Evolutionary conservation across 441 rosid genomes (phyloP).

Genomic region (Corymbia citriodora): DNA sequence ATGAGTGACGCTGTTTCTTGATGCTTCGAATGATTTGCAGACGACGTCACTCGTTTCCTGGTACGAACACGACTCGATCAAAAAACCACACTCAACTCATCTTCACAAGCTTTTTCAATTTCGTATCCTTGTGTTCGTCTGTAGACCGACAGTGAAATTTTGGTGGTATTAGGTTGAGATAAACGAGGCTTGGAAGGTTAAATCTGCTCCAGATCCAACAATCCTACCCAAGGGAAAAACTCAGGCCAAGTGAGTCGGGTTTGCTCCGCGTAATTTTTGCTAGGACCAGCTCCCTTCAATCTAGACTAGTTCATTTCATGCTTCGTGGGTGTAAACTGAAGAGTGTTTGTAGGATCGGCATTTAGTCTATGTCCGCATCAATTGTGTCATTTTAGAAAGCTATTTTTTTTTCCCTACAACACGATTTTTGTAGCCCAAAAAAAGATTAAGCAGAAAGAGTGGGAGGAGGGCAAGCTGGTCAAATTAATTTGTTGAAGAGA

Average conservation of each 20-base stretch:
- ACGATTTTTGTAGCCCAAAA: background rate
- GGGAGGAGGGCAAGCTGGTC: background rate
- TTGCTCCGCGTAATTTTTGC: background rate
- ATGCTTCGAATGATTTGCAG: constrained; percentile 25
- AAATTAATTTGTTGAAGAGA: background rate
- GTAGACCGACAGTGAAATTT: background rate
- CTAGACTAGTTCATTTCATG: background rate
- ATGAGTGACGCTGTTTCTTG: background rate
- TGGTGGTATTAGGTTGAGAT: constrained; percentile 50
- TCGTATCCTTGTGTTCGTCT: background rate
- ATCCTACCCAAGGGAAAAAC: constrained; percentile 65
- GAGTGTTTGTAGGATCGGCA: background rate
- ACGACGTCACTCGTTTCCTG: constrained; percentile 79
- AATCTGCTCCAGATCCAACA: constrained; percentile 52
- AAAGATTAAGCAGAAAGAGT: background rate
- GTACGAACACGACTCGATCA: constrained; percentile 23
- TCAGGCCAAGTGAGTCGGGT: constrained; percentile 57
- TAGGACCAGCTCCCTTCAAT: background rate
- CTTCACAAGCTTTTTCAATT: background rate
- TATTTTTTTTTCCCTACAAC: background rate
- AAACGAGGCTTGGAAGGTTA: constrained; percentile 77
- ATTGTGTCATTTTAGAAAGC: background rate
- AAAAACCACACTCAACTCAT: background rate
- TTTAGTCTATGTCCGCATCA: background rate
- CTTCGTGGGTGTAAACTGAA: background rate